Conservation (phyloP, 2,329 filamentous ascomycete genomes). For the Penicillium sp. region DNA sequence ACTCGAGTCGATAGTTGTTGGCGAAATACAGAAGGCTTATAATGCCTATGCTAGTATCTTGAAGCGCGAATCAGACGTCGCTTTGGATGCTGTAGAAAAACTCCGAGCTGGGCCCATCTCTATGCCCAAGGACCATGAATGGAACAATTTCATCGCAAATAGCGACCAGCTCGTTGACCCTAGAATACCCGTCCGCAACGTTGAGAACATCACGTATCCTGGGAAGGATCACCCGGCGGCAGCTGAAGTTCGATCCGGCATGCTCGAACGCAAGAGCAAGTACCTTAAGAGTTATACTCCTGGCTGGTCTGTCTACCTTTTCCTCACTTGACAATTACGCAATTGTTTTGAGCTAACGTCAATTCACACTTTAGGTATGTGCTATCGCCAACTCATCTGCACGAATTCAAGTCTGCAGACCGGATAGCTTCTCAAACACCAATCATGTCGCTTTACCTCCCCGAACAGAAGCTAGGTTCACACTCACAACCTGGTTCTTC, state of each 20-base stretch:
- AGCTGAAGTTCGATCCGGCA: slow-evolving; percentile 80
- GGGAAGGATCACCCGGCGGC: slow-evolving; percentile 81
- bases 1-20: slow-evolving; percentile 91
- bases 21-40: slow-evolving; percentile 97
- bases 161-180: slow-evolving; percentile 88
- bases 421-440: slow-evolving; percentile 76
- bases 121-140: slow-evolving; percentile 94
- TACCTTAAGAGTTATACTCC: slow-evolving; percentile 96
- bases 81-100: slow-evolving; percentile 72
- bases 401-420: slow-evolving; percentile 98
- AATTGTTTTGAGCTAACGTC: not conserved
- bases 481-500: slow-evolving; percentile 77
- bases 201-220: slow-evolving; percentile 84
- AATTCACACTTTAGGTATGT: slow-evolving; percentile 67
- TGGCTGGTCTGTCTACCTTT: slow-evolving; percentile 66
- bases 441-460: slow-evolving; percentile 92
- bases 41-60: slow-evolving; percentile 89
- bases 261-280: slow-evolving; percentile 96
- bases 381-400: slow-evolving; percentile 89
- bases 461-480: slow-evolving; percentile 91
- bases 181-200: slow-evolving; percentile 67
- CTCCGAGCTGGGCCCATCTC: slow-evolving; percentile 78
- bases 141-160: slow-evolving; percentile 73
- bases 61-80: slow-evolving; percentile 82
- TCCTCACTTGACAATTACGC: not conserved